Conservation (phyloP, 257 asterid species). For the Capsicum pubescens region DNA sequence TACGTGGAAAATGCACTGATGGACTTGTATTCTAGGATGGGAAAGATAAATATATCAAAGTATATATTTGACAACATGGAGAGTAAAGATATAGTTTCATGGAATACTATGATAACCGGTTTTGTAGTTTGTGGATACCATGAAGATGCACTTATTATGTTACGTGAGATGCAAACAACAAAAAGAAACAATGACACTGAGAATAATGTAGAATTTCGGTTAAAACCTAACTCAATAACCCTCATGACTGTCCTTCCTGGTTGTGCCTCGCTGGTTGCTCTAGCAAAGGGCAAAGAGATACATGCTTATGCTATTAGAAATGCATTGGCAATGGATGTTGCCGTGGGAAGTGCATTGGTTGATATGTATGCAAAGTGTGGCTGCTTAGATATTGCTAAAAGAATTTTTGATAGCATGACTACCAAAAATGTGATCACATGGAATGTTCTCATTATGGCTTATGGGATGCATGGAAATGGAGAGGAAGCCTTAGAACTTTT, state of each 20-base stretch:
- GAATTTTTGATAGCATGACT: constrained; percentile 68
- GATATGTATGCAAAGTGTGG: constrained; percentile 95
- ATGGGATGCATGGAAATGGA: constrained; percentile 93
- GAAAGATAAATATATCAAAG: constrained; percentile 55
- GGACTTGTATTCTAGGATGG: constrained; percentile 85
- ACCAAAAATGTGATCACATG: constrained; percentile 75
- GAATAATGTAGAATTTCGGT: constrained; percentile 31
- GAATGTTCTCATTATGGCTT: constrained; percentile 87
- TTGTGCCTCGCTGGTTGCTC: constrained; percentile 72
- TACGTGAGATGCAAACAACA: constrained; percentile 57
- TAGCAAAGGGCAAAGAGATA: constrained; percentile 79
- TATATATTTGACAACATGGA: constrained; percentile 69
- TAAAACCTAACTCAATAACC: constrained; percentile 78
- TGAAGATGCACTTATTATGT: constrained; percentile 64
- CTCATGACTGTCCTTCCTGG: constrained; percentile 85
- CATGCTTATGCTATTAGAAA: constrained; percentile 72
- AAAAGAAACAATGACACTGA: constrained; percentile 31
- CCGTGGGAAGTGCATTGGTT: constrained; percentile 83
- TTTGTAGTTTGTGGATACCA: constrained; percentile 75
- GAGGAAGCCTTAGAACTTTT: constrained; percentile 63
- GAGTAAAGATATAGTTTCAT: constrained; percentile 72
- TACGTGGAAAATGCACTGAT: constrained; percentile 83
- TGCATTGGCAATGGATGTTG: constrained; percentile 62
- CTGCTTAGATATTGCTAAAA: constrained; percentile 64
- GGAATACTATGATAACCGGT: constrained; percentile 90